Evolutionary conservation across 1,284 basidiomycete genomes (phyloP).

Genomic region (Puccinia polysora): DNA sequence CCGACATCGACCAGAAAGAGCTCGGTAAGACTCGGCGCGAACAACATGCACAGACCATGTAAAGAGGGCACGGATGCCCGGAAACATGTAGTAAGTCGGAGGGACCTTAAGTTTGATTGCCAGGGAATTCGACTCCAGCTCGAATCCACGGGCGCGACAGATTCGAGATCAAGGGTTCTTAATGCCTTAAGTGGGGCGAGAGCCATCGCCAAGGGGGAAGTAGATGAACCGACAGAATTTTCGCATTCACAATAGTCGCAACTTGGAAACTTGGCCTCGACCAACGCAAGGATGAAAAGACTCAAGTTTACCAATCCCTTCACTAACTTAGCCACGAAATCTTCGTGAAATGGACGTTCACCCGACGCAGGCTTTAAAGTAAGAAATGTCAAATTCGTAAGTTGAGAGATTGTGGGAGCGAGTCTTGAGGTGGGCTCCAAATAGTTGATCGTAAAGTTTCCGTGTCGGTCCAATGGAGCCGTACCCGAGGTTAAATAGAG

Average conservation of each 20-base stretch:
- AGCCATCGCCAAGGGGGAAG: not conserved
- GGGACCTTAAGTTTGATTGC: not conserved
- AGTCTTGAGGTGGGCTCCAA: not conserved
- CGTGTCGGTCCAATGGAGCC: not conserved
- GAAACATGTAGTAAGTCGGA: not conserved
- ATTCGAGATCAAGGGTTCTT: not conserved
- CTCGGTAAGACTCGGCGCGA: not conserved
- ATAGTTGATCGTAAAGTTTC: not conserved
- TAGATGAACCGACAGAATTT: not conserved
- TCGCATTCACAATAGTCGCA: not conserved
- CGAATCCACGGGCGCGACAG: not conserved
- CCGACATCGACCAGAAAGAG: no score
- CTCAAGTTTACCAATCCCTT: not conserved
- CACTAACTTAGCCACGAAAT: not conserved
- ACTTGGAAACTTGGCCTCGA: not conserved
- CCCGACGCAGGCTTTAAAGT: not conserved
- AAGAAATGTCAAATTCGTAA: not conserved
- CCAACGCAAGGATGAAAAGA: not conserved
- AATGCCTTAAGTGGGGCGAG: not conserved
- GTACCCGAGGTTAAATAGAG: not conserved
- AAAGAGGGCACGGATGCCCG: not conserved
- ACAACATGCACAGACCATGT: not conserved
- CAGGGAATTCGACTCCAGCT: not conserved
- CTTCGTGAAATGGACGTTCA: not conserved
- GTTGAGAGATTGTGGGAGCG: not conserved